Evolutionary conservation across 306 rosid species (phyloP).

Genomic region (Elaeagnus macrophylla): DNA sequence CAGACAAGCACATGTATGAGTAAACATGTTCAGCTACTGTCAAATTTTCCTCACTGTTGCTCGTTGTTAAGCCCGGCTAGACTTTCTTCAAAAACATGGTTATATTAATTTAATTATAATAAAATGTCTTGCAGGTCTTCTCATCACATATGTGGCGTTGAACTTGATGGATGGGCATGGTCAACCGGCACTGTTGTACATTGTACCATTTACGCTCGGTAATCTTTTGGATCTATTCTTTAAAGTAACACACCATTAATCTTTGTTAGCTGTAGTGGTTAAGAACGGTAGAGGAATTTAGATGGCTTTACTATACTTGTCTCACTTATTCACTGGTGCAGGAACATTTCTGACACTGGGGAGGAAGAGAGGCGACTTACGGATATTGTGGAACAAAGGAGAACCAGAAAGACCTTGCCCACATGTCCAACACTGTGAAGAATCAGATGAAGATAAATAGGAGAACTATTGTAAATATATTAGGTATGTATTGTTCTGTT

Average conservation of each 20-base stretch:
- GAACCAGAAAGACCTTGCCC: slow-evolving; percentile 77
- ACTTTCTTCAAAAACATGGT: neutral
- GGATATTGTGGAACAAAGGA: slow-evolving; percentile 58
- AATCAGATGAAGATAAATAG: slow-evolving; percentile 34
- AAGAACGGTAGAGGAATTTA: neutral
- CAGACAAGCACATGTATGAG: neutral
- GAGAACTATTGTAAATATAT: slow-evolving; percentile 16
- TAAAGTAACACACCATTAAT: neutral
- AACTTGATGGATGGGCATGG: slow-evolving; percentile 99
- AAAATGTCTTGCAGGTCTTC: slow-evolving; percentile 53
- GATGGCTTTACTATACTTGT: slow-evolving; percentile 2
- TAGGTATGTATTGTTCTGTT: slow-evolving; percentile 11
- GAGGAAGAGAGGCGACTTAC: slow-evolving; percentile 64
- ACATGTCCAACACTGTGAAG: slow-evolving; percentile 41
- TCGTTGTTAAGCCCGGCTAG: neutral
- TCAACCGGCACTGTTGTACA: slow-evolving; percentile 93
- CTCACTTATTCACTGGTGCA: slow-evolving; percentile 23
- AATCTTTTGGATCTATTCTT: slow-evolving; percentile 4
- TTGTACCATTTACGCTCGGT: slow-evolving; percentile 93
- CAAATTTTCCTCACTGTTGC: too few relatives aligned
- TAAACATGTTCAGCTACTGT: too few relatives aligned
- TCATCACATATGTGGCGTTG: slow-evolving; percentile 80
- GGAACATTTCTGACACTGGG: slow-evolving; percentile 75
- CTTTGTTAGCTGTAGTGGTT: neutral
- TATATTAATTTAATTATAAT: slow-evolving; percentile 2